A percentile compares a stretch with the other conserved stretches of the same genome.
phyloP scores from a whole-genome alignment of 2,329 filamentous ascomycete species.

The Ceratocystis papillata region DNA sequence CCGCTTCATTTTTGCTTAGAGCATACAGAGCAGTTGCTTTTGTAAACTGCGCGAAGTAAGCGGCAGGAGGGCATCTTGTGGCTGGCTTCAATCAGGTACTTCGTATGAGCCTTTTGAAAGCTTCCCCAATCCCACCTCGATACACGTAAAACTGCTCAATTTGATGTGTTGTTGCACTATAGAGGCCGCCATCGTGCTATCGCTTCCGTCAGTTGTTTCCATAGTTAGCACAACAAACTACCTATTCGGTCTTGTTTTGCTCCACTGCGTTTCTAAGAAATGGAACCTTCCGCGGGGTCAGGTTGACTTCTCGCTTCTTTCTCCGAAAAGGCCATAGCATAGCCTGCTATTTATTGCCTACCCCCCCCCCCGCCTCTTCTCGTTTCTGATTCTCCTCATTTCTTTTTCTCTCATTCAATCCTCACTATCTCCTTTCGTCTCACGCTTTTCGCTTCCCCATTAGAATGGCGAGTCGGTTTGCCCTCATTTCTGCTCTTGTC shows the following conservation, averaged over 20 bases:
- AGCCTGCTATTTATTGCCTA: background rate
- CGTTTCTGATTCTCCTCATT: background rate
- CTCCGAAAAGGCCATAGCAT: background rate
- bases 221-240: background rate
- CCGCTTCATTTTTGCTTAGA: background rate
- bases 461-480: background rate
- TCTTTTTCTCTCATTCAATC: background rate
- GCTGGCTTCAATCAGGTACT: background rate
- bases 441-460: background rate
- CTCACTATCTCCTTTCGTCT: background rate
- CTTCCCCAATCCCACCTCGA: background rate
- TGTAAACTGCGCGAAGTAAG: background rate
- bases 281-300: background rate
- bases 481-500: constrained; percentile 11
- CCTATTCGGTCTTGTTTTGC: background rate
- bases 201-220: background rate
- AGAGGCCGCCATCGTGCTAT: background rate
- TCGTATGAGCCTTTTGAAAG: background rate
- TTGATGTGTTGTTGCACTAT: background rate
- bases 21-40: background rate
- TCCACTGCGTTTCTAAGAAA: background rate
- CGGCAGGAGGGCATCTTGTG: background rate
- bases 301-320: background rate
- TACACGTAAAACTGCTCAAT: background rate
- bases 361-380: background rate